Evolutionary conservation across 371 early-diverging fungal genomes (phyloP).

Genomic region (Modicella reniformis): DNA sequence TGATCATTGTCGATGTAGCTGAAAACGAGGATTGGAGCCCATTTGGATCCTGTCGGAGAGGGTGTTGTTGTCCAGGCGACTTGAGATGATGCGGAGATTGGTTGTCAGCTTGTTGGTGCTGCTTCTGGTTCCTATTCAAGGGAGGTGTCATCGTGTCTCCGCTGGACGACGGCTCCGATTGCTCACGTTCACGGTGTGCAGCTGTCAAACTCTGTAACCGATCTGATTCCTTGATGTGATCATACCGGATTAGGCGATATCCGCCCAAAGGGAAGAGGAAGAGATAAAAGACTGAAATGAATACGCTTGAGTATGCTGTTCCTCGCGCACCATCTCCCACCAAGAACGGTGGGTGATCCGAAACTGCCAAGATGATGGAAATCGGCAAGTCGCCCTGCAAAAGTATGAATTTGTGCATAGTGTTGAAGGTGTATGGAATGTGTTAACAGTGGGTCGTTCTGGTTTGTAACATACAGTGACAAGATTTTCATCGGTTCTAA

Average conservation of each 20-base stretch:
- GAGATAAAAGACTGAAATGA: slow-evolving; percentile 52
- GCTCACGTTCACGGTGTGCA: slow-evolving; percentile 1
- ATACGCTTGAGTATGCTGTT: slow-evolving; percentile 54
- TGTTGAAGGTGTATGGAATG: no score
- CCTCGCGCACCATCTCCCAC: slow-evolving; percentile 51
- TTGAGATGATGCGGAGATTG: slow-evolving; percentile 8
- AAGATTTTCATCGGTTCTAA: neutral
- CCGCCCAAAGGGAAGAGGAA: slow-evolving; percentile 56
- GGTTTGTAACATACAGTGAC: neutral
- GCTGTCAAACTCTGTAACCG: slow-evolving; percentile 26
- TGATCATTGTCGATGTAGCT: slow-evolving; percentile 48
- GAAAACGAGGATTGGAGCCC: slow-evolving; percentile 35
- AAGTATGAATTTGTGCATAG: neutral
- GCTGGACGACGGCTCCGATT: neutral
- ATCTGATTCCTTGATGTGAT: slow-evolving; percentile 49
- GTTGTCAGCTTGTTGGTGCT: neutral
- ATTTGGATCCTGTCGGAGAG: slow-evolving; percentile 7
- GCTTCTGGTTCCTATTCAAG: neutral
- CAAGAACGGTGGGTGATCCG: slow-evolving; percentile 53
- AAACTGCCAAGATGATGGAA: slow-evolving; percentile 53
- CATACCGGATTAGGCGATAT: slow-evolving; percentile 44
- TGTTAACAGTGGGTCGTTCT: neutral
- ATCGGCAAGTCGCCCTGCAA: slow-evolving; percentile 57
- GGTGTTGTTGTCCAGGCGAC: slow-evolving; percentile 4
- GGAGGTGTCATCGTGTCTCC: neutral